A percentile compares a stretch with the other conserved stretches of the same genome.
Conservation (phyloP, 768 basidiomycete species). For the Leccinum rimulosum region DNA sequence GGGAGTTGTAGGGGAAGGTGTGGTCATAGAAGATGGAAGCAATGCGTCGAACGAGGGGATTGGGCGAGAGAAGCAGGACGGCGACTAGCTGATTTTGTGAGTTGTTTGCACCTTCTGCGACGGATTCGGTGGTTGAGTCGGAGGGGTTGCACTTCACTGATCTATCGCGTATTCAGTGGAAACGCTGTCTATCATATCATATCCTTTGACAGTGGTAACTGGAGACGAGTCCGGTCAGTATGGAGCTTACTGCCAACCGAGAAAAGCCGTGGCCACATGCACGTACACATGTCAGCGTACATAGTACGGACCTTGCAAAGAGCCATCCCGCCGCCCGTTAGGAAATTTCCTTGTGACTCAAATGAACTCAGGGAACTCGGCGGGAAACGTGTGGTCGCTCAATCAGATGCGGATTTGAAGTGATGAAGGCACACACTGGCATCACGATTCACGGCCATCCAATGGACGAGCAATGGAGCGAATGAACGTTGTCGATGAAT, state of each 20-base stretch:
- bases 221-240: neutral
- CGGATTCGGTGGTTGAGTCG: neutral
- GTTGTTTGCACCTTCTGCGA: neutral
- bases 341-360: neutral
- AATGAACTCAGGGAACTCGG: neutral
- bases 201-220: neutral
- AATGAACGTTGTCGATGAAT: neutral
- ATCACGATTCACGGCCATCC: neutral
- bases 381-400: neutral
- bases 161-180: neutral
- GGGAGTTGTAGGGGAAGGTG: constrained; percentile 19
- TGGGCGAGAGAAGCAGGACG: neutral
- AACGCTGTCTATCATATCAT: neutral
- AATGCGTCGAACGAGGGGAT: constrained; percentile 2
- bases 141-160: neutral
- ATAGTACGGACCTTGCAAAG: neutral
- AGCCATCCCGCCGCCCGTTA: neutral
- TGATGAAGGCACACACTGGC: neutral
- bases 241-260: neutral
- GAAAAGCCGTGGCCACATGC: neutral
- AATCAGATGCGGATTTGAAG: neutral
- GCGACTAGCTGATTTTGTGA: neutral
- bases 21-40: too few species aligned
- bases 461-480: neutral
- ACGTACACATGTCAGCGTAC: neutral